Percentiles rank a stretch among this genome's conserved stretches.
Conservation (phyloP, 2,329 filamentous ascomycete species). For the Epichloe festucae region DNA sequence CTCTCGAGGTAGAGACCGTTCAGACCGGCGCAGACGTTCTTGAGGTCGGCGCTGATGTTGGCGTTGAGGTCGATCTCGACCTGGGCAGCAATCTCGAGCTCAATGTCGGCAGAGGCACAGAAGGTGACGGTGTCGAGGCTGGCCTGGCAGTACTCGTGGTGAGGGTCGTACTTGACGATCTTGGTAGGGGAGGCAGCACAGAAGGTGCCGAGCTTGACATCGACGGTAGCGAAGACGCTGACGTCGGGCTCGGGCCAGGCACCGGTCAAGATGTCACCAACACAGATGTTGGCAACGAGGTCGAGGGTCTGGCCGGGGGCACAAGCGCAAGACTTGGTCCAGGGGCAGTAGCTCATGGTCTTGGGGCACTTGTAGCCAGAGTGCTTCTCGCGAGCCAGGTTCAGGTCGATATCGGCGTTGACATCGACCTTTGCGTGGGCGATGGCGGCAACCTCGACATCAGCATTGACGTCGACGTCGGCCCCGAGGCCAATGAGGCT, state of each 20-base stretch:
- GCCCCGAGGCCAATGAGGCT: slow-evolving; percentile 16
- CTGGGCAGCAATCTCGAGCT: slow-evolving; percentile 13
- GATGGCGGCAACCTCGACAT: slow-evolving; percentile 6
- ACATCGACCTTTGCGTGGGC: slow-evolving; percentile 4
- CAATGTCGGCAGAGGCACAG: slow-evolving; percentile 18
- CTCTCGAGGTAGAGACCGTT: slow-evolving; percentile 20
- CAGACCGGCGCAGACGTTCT: slow-evolving; percentile 19
- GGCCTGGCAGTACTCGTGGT: slow-evolving; percentile 24
- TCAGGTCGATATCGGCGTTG: slow-evolving; percentile 5
- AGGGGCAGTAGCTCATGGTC: slow-evolving; percentile 24
- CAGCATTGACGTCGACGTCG: slow-evolving; percentile 1
- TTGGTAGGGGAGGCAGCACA: slow-evolving; percentile 21
- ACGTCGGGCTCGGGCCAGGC: slow-evolving; percentile 21
- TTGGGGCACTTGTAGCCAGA: slow-evolving; percentile 19
- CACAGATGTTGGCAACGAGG: slow-evolving; percentile 14
- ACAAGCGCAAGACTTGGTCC: slow-evolving; percentile 30
- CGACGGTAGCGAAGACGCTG: slow-evolving; percentile 13
- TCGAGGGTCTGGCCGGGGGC: slow-evolving; percentile 28
- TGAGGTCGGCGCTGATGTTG: slow-evolving; percentile 18
- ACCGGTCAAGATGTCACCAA: slow-evolving; percentile 15
- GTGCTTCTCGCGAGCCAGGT: slow-evolving; percentile 10
- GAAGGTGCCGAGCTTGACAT: slow-evolving; percentile 18
- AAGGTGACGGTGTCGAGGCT: slow-evolving; percentile 21
- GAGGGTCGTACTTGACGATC: slow-evolving; percentile 21
- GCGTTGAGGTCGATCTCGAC: slow-evolving; percentile 11